These are phyloP conservation scores for Boletus rubroflammeus DNA, from an alignment of 768 basidiomycete genomes.

Conservation along the genomic window DNA sequence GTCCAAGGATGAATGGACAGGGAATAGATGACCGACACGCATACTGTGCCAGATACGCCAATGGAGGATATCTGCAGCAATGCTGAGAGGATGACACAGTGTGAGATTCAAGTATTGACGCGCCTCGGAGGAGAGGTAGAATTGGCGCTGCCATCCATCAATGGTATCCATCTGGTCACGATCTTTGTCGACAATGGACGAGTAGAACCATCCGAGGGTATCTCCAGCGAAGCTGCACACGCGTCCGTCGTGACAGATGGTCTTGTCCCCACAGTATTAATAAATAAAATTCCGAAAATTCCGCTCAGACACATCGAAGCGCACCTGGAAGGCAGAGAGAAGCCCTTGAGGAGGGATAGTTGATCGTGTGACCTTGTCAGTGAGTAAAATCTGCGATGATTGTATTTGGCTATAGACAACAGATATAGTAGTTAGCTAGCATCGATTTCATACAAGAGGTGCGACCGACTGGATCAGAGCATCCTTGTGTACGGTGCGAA, in stretches of 20 bases:
- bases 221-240: constrained; percentile 48
- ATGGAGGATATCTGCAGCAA: constrained; percentile 49
- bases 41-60: constrained; percentile 40
- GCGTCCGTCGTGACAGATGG: constrained; percentile 31
- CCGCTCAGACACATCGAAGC: constrained; percentile 6
- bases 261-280: constrained; percentile 25
- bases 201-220: constrained; percentile 49
- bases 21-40: constrained; percentile 41
- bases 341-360: constrained; percentile 27
- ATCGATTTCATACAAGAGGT: background rate
- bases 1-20: background rate
- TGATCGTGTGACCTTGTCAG: constrained; percentile 31
- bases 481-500: constrained; percentile 20
- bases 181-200: constrained; percentile 20
- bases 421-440: background rate
- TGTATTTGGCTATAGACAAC: constrained; percentile 36
- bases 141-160: constrained; percentile 39
- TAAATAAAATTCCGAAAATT: background rate
- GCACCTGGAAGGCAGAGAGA: constrained; percentile 48
- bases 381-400: constrained; percentile 38
- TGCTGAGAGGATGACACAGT: background rate
- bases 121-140: constrained; percentile 34
- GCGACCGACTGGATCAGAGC: constrained; percentile 26
- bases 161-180: background rate
- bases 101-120: background rate